Base-by-base conservation (phyloP, 116 monocot genomes). In the Dioscorea cayenensis region DNA sequence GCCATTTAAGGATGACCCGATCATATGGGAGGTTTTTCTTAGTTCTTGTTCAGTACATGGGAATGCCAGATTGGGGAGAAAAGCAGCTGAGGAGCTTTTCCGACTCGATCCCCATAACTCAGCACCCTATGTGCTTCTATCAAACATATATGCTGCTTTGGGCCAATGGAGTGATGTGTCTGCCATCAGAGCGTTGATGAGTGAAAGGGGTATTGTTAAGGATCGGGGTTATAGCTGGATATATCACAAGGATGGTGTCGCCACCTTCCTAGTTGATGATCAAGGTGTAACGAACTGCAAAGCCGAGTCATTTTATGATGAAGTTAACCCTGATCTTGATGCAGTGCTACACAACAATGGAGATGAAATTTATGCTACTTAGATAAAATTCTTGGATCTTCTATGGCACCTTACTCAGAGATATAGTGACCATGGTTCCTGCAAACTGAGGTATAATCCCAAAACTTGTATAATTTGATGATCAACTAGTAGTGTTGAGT, bases 21-120 rank as follows among this genome's bases (percentile, higher is more conserved):
- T 92, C 23, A 71, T 96, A 22, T 96, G 96, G 96, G 92, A 96
- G 66, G 89, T 92, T 27, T 69, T 96, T 66, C 82, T 96, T 10
- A 90, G 84, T 77, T 74, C 92, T 50, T 92, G 96, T 76, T 85
- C 76, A 19, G 71, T 88, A 68, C 96, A 96, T 77, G 69, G 81
- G 18, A 83, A 92, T 73, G 77, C 67, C 16, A 74, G 62, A 21
- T 59, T 92, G 69, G 95, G 89, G 22, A 85, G 76, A 78, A 72
- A 60, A 51, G 95, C 89, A 1, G 92, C 95, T 13, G 87, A 89
- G 28, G 75, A 86, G 35, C 84, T 96, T 66, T 90, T 92, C 50
- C 59, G 73, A 2, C 62, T 90, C 62, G 92, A 92, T 37, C 90
- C 87, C 0, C 65, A 79, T 21, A 96, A 90, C 28, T 77, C 90